These are phyloP conservation scores for Hypoxylon sp. DNA, from an alignment of 2,329 filamentous ascomycete species.

Conservation along the genomic window DNA sequence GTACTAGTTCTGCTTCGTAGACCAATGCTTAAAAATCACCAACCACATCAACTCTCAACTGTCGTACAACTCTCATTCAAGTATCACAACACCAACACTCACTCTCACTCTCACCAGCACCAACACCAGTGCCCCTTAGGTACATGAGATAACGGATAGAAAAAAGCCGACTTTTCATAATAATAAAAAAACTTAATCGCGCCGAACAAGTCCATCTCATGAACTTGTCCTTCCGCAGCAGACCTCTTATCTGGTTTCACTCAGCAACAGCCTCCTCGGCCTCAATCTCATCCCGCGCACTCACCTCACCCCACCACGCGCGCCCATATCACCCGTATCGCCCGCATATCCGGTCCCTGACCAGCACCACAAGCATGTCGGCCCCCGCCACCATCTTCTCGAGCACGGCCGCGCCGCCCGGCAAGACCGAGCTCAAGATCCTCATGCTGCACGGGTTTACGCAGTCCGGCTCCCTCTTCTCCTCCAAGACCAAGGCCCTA, in stretches of 20 bases:
- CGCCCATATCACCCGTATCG: too few species aligned
- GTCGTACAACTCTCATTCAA: slow-evolving; percentile 20
- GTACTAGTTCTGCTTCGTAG: background rate
- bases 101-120: background rate
- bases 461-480: slow-evolving; percentile 87
- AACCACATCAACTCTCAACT: background rate
- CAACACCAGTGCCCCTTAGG: background rate
- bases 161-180: background rate
- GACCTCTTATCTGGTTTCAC: background rate
- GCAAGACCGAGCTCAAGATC: slow-evolving; percentile 70
- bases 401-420: slow-evolving; percentile 41
- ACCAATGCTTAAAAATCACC: background rate
- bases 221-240: background rate
- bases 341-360: slow-evolving; percentile 2
- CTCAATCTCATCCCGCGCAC: slow-evolving; percentile 1
- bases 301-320: background rate
- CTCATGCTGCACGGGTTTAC: slow-evolving; percentile 91
- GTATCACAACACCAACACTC: slow-evolving; percentile 1
- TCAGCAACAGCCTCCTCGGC: background rate
- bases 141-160: background rate
- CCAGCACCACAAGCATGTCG: slow-evolving; percentile 6
- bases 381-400: background rate
- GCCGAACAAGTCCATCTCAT: background rate
- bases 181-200: background rate
- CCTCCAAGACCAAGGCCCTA: slow-evolving; percentile 86